Evolutionary conservation across 805 yeast species (phyloP), one percentile per base, ranked within the genome.

Genomic region (Scheffersomyces amazonensis): DNA sequence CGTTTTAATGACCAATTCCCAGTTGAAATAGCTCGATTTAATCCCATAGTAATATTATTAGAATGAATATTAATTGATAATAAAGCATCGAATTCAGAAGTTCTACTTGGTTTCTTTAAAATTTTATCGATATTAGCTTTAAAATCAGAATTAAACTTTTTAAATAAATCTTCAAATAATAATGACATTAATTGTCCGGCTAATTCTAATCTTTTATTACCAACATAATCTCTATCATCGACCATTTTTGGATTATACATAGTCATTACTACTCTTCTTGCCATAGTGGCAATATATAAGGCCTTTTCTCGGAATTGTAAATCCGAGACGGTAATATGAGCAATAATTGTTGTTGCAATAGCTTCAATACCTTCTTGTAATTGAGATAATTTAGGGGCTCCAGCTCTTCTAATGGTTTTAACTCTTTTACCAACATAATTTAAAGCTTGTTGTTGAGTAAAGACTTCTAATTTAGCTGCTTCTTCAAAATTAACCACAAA

Each of bases 1-100:
- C 99, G 85, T 66, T 93, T 93, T 56, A 93, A 75, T 2, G 97
- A 88, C 99, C 99, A 93, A 62, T 93, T 93, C 51, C 99, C 99
- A 0, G 99, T 93, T 12, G 98, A 90, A 34, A 93, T 93, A 31
- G 99, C 97, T 54, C 98, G 77, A 59, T 89, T 90, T 62, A 93
- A 70, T 21, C 99, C 99, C 56, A 85, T 84, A 11, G 99, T 88
- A 48, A 93, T 90, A 55, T 90, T 89, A 53, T 87, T 87, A 4
- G 96, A 85, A 60, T 91, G 96, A 36, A 89, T 88, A 48, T 87
- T 85, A 56, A 93, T 88, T 40, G 87, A 85, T 43, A 91, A 64
- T 32, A 91, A 69, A 0, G 99, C 98, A 64, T 93, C 97, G 54
- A 91, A 93, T 58, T 91, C 98, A 43, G 87, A 85, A 1, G 96